A percentile compares a stretch with the other conserved stretches of the same genome.
Evolutionary conservation across 768 basidiomycete species (phyloP).

Genomic region (Boletus coccyginus): DNA sequence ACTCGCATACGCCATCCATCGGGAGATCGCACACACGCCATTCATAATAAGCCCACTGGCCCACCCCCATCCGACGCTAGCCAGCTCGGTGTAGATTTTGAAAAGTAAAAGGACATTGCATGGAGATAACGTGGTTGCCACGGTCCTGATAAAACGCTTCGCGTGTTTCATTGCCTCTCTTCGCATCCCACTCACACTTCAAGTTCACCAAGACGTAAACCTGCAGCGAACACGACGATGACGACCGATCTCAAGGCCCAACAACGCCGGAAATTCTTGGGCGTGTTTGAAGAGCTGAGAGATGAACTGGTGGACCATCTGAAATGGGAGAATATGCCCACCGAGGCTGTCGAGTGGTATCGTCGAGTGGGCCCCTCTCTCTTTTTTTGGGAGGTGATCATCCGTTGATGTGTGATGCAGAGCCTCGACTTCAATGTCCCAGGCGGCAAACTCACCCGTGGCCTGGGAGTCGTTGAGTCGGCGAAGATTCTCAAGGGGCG

Average conservation of each 20-base stretch:
- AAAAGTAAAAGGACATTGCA: background rate
- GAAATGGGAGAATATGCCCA: constrained; percentile 71
- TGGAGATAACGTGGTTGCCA: background rate
- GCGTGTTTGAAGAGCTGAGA: constrained; percentile 66
- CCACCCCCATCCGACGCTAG: too few relatives aligned
- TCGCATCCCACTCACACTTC: too few relatives aligned
- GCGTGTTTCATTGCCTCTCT: background rate
- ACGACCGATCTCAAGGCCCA: constrained; percentile 36
- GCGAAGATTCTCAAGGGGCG: constrained; percentile 82
- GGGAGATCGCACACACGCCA: too few relatives aligned
- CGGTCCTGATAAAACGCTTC: background rate
- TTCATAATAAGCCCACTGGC: too few relatives aligned
- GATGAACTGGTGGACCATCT: constrained; percentile 76
- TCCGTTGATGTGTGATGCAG: constrained; percentile 36
- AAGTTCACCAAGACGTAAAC: too few relatives aligned
- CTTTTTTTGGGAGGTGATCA: background rate
- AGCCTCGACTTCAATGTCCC: constrained; percentile 94
- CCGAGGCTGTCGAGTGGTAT: constrained; percentile 77
- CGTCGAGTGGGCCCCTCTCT: constrained; percentile 52
- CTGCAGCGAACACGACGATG: constrained; percentile 2
- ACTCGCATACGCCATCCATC: too few relatives aligned
- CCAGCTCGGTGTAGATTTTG: too few relatives aligned
- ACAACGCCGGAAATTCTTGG: constrained; percentile 65
- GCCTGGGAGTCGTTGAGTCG: constrained; percentile 93
- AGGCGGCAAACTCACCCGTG: constrained; percentile 93